phyloP scores from a whole-genome alignment of 176 grass and related monocot genomes.

The Musa schizocarpa region DNA sequence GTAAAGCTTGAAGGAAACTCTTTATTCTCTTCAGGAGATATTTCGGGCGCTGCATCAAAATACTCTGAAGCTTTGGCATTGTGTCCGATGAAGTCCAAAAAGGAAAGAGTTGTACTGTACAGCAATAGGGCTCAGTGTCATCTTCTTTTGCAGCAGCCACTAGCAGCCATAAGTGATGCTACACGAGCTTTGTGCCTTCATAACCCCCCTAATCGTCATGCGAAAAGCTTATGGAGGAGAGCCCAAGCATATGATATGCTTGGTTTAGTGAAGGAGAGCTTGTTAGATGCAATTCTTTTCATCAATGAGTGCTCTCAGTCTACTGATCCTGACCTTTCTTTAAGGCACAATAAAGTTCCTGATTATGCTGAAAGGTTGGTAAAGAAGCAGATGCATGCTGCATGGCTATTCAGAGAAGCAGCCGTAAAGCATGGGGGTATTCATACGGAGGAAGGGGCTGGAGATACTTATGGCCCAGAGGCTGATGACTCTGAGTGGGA shows the following conservation, averaged over 20 bases:
- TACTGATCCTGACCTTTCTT: conserved; percentile 71
- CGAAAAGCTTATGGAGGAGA: conserved; percentile 96
- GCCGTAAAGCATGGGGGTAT: conserved; percentile 77
- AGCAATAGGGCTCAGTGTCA: conserved; percentile 93
- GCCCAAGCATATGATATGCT: conserved; percentile 99
- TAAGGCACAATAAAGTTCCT: conserved; percentile 95
- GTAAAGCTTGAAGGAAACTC: conserved; percentile 99
- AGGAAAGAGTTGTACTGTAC: conserved; percentile 93
- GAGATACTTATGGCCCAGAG: conserved; percentile 70
- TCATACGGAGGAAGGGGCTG: conserved; percentile 56
- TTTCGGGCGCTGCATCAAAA: conserved; percentile 74
- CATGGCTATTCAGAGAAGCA: conserved; percentile 97
- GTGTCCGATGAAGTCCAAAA: conserved; percentile 97
- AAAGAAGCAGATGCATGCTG: conserved; percentile 91
- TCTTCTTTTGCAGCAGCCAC: conserved; percentile 93
- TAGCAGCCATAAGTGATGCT: conserved; percentile 79
- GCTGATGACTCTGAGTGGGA: conserved; percentile 95
- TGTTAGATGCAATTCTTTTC: conserved; percentile 96
- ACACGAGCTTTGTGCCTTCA: conserved; percentile 87
- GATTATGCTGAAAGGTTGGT: conserved; percentile 96
- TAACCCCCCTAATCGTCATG: conserved; percentile 74
- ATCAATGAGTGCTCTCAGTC: conserved; percentile 93
- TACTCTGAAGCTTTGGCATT: conserved; percentile 92
- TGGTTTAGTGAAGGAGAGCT: conserved; percentile 85
- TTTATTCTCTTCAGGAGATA: conserved; percentile 89